phyloP scores from a whole-genome alignment of 2,329 filamentous ascomycete species.

The Cadophora sp. region DNA sequence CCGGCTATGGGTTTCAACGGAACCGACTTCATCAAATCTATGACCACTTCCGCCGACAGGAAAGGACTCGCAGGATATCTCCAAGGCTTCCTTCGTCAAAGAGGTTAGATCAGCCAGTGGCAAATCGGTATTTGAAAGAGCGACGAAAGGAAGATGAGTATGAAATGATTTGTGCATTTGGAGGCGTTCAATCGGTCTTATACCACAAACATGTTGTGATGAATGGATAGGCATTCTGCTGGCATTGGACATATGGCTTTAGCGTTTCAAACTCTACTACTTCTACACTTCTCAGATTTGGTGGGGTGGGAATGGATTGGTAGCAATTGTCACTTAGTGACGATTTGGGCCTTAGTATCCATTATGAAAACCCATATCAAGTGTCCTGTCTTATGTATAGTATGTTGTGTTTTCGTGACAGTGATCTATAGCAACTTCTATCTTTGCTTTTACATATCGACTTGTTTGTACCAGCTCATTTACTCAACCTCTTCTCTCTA shows the following conservation, averaged over 20 bases:
- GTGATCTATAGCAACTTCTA: neutral
- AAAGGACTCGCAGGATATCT: constrained; percentile 71
- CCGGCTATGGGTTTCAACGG: constrained; percentile 69
- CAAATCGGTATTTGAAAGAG: neutral
- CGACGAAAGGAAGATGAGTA: constrained; percentile 9
- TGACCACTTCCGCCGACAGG: constrained; percentile 65
- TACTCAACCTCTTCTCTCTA: constrained; percentile 59
- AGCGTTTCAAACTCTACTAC: constrained; percentile 24
- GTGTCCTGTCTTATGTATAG: neutral
- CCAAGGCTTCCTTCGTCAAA: constrained; percentile 58
- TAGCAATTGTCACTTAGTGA: neutral
- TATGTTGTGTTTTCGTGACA: neutral
- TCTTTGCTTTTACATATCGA: neutral
- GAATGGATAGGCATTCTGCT: constrained; percentile 26
- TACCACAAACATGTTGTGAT: constrained; percentile 26
- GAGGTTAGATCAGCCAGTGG: constrained; percentile 27
- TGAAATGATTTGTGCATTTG: constrained; percentile 28
- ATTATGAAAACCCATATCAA: constrained; percentile 1
- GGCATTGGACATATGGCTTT: constrained; percentile 26
- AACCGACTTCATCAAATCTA: constrained; percentile 61
- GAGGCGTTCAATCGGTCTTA: constrained; percentile 32
- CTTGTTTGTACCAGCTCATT: constrained; percentile 17
- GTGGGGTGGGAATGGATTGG: neutral
- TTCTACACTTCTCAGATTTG: neutral
- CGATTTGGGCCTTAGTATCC: neutral